Evolutionary conservation across 192 early-diverging fungal genomes (phyloP), one percentile per base, ranked within the genome.

Genomic region (Entomortierella beljakovae): DNA sequence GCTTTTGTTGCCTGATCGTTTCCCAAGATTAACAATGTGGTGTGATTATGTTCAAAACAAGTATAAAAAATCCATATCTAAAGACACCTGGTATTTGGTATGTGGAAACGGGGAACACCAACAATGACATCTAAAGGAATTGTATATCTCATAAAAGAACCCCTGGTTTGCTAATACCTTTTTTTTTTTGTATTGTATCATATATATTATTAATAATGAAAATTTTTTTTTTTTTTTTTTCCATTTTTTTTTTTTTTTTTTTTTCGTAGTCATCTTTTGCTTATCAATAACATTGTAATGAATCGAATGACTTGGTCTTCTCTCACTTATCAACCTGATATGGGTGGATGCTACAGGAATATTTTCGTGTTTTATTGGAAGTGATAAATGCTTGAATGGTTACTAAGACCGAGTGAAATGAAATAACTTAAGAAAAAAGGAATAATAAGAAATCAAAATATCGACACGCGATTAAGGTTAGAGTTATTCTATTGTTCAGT

Each of bases 11-110:
- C 51, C 31, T 9, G 85, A 82, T 53, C 85, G 82, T 42, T 95
- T 89, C 70, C 64, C 73, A 31, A 81, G 89, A 54, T 81, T 94
- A 50, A 92, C 91, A 20, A 54, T 88, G 63, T 94, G 92, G 91
- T 71, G 88, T 50, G 80, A 89, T 48, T 94, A 92, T 56, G 67
- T 96, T 29, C 62, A 93, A 88, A 88, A 92, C 61, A 87, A 93
- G 57, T 89, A 94, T 72, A 84, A 84, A 25, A 92, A 90, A 57
- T 86, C 93, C 18, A 95, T 96, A 80, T 92, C 90, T 34, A 89
- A 88, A 46, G 93, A 96, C 70, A 95, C 93, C 0, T 96, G 94
- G 94, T 88, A 84, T n/a, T 82, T 91, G 88, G 90, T 92, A 82
- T 53, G 79, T 66, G 9, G 38, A n/a, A n/a, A n/a, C n/a, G n/a